Evolutionary conservation across 2,329 filamentous ascomycete genomes (phyloP).

Genomic region (Macroventuria anomochaeta): DNA sequence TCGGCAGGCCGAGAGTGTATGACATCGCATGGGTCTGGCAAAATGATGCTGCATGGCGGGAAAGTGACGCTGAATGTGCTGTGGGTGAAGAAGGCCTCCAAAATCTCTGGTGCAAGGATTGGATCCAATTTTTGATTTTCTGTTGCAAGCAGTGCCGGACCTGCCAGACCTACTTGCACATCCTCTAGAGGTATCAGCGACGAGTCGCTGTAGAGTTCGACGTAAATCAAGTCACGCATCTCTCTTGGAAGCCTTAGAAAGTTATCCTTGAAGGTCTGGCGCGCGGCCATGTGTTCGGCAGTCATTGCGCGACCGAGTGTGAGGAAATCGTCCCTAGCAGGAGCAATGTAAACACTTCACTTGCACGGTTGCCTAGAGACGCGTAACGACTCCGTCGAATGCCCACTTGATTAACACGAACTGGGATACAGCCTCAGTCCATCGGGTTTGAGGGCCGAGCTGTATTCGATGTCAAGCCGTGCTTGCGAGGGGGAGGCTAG

Average conservation of each 20-base stretch:
- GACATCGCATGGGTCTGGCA: no score
- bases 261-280: neutral
- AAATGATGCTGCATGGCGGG: no score
- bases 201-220: slow-evolving; percentile 7
- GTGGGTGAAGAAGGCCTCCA: slow-evolving; percentile 22
- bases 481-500: neutral
- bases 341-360: neutral
- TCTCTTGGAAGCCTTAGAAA: slow-evolving; percentile 26
- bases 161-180: neutral
- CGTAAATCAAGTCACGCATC: slow-evolving; percentile 29
- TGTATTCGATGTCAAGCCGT: neutral
- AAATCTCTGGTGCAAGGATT: slow-evolving; percentile 12
- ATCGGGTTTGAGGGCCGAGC: neutral
- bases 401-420: neutral
- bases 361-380: slow-evolving; percentile 5
- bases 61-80: slow-evolving; percentile 15
- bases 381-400: neutral
- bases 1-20: neutral
- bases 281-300: neutral
- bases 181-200: slow-evolving; percentile 7
- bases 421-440: neutral
- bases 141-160: neutral
- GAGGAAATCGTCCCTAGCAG: no score
- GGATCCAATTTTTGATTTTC: neutral
- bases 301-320: neutral